Evolutionary conservation across 371 early-diverging fungal species (phyloP).

Genomic region (Mortierella sp.): DNA sequence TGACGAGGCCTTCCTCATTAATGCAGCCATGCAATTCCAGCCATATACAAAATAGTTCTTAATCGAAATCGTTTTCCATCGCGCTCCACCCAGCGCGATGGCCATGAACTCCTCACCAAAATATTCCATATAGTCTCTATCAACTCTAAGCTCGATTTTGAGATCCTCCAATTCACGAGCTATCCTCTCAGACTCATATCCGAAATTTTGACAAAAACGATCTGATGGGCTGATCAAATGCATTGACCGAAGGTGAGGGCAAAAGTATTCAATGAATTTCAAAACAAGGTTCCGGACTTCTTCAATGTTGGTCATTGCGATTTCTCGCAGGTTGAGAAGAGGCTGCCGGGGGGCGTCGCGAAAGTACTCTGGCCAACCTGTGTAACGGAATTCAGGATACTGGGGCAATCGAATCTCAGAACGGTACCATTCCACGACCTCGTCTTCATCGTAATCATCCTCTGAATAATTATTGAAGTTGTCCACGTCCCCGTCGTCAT

Average conservation of each 20-base stretch:
- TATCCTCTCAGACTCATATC: not conserved
- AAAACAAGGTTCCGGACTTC: not conserved
- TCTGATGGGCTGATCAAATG: not conserved
- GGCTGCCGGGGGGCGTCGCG: not conserved
- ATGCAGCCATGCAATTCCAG: not conserved
- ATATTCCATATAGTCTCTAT: not conserved
- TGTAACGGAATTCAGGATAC: not conserved
- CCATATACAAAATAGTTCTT: not conserved
- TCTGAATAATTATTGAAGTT: not conserved
- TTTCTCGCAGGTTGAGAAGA: slow-evolving; percentile 2
- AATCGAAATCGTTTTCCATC: not conserved
- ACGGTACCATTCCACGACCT: slow-evolving; percentile 5
- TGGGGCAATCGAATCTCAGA: not conserved
- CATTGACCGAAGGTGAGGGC: not conserved
- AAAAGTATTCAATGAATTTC: not conserved
- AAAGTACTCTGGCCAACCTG: not conserved
- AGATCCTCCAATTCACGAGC: not conserved
- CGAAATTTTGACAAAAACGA: not conserved
- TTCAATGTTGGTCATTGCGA: not conserved
- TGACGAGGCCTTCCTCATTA: not conserved
- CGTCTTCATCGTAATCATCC: slow-evolving; percentile 3
- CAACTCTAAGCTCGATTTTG: not conserved
- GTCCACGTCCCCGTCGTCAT: not conserved
- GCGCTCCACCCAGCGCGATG: not conserved
- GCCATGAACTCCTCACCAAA: not conserved